A percentile compares a stretch with the other conserved stretches of the same genome.
These are phyloP conservation scores for Pseudomassariella vexata DNA, from an alignment of 2,329 filamentous ascomycete species.

Conservation along the genomic window DNA sequence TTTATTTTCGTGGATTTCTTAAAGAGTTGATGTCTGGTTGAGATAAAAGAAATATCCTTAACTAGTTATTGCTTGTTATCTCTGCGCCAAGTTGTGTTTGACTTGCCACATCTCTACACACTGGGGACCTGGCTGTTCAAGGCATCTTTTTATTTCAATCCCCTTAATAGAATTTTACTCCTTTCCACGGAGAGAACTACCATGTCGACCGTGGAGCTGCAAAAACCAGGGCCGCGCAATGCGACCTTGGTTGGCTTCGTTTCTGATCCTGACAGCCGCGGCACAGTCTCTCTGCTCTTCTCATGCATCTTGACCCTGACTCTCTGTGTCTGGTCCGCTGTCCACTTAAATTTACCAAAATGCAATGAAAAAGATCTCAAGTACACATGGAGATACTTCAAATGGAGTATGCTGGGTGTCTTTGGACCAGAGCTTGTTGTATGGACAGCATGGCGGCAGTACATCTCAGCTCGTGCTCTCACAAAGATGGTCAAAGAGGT, in stretches of 20 bases:
- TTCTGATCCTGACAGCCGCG: not conserved
- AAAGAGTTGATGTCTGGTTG: no score
- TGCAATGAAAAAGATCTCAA: not conserved
- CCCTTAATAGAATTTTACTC: not conserved
- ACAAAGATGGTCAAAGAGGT: conserved; percentile 1
- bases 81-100: no score
- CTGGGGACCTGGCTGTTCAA: no score
- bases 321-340: conserved; percentile 3
- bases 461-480: conserved; percentile 1
- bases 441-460: conserved; percentile 3
- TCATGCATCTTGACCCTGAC: conserved; percentile 3
- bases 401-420: conserved; percentile 3
- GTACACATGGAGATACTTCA: conserved; percentile 1
- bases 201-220: not conserved
- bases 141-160: no score
- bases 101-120: no score
- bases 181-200: not conserved
- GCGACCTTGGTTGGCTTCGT: not conserved
- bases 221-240: not conserved
- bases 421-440: conserved; percentile 4
- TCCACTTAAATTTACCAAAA: conserved; percentile 1
- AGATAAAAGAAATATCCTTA: no score
- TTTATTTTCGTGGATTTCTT: no score
- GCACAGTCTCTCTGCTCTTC: conserved; percentile 3
- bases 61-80: no score